Conservation (phyloP, 306 rosid species). For the Phaseolus lunatus region DNA sequence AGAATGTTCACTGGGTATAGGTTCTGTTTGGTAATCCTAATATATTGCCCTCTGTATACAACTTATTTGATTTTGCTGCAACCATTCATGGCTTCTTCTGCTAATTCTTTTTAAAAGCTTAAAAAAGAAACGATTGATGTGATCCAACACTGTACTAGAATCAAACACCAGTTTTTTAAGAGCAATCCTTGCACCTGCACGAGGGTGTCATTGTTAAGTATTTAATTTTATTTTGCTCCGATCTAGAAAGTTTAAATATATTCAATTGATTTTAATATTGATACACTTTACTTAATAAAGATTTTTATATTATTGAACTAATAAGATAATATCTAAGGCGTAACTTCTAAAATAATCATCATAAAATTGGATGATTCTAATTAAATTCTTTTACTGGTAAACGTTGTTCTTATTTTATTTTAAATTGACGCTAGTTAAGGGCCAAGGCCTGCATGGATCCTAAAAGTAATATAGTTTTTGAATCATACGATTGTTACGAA, state of each 20-base stretch:
- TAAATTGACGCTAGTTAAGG: too few species aligned
- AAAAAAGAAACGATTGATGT: neutral
- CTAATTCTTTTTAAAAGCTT: neutral
- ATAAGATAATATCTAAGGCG: neutral
- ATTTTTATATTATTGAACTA: neutral
- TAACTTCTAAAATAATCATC: neutral
- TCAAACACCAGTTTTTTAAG: neutral
- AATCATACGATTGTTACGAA: too few species aligned
- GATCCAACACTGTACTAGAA: neutral
- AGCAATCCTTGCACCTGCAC: neutral
- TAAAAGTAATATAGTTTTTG: too few species aligned
- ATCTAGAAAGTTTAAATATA: neutral
- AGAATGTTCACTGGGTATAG: neutral
- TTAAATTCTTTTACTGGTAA: neutral
- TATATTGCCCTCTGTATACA: neutral
- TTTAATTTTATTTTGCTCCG: neutral
- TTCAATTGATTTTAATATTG: neutral
- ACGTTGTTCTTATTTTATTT: too few species aligned
- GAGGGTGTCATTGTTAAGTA: neutral
- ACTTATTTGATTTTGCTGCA: neutral
- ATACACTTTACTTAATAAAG: neutral
- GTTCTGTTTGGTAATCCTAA: neutral
- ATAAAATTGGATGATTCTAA: neutral
- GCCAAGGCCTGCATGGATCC: neutral
- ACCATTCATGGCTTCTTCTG: neutral